Evolutionary conservation across 495 filamentous ascomycete species (phyloP), one percentile per base, ranked within the genome.

Genomic region (Daldinia decipiens): DNA sequence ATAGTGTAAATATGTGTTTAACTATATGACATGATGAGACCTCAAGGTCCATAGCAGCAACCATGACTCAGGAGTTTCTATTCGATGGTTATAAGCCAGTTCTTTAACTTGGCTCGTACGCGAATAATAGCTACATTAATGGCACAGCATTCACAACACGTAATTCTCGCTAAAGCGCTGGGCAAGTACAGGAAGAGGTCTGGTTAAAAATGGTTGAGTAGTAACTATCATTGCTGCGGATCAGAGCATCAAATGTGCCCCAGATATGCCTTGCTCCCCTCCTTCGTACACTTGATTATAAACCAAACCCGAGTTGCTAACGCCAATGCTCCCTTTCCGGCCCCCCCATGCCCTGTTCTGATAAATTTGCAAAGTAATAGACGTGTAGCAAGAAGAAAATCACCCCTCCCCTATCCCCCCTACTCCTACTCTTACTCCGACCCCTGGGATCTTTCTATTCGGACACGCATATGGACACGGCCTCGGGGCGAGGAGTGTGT

Each of bases 251-350:
- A 59, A 47, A 58, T 3, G n/a, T 12, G 43, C 43, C 43, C 43
- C 19, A 47, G 7, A 21, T 47, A 47, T 47, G 5, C 43, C 50
- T n/a, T 53, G 12, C 50, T 31, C 12, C 1, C 27, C 26, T 53
- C 50, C 50, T 31, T 31, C 50, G 24, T 31, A 34, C 26, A 55
- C 47, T 31, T 32, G 36, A 53, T 9, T 40, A 36, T 53, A 31
- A 32, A 24, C 39, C 29, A 63, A 62, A 54, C 19, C 68, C 40
- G 53, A 31, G 24, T 53, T 67, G 29, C 39, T 64, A 72, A 72
- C 69, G 69, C 69, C 69, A 60, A 72, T 60, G 59, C 63, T 67
- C 68, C 52, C 54, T 34, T 59, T 31, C 63, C 53, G 4, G 24
- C 62, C 24, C 50, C 50, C 3, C 26, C 50, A 47, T 32, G 31